Conservation (phyloP, 1,139 yeast genomes). For the Blastobotrys niveus region DNA sequence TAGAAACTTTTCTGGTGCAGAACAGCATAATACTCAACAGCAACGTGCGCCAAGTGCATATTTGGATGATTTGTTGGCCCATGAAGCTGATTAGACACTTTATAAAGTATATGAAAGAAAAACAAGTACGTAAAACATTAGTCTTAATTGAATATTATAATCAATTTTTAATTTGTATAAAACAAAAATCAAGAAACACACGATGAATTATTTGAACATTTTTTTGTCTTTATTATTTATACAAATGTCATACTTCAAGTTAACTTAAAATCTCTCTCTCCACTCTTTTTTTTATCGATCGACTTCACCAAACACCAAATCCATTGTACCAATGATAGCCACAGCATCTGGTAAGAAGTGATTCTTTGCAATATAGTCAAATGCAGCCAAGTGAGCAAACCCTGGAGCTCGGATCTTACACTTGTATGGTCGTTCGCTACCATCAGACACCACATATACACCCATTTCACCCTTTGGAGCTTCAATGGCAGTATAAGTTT, state of each 20-base stretch:
- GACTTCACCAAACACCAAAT: slow-evolving; percentile 89
- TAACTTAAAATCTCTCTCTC: no score
- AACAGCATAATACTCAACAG: background rate
- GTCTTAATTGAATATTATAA: background rate
- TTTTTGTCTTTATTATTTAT: background rate
- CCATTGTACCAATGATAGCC: slow-evolving; percentile 93
- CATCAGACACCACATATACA: slow-evolving; percentile 83
- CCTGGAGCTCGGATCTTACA: slow-evolving; percentile 94
- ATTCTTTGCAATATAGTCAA: slow-evolving; percentile 80
- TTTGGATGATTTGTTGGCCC: slow-evolving; percentile 35
- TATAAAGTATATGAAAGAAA: background rate
- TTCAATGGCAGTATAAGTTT: slow-evolving; percentile 86
- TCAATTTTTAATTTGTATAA: background rate
- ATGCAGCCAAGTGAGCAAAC: slow-evolving; percentile 82
- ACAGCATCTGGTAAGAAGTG: slow-evolving; percentile 89
- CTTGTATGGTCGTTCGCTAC: slow-evolving; percentile 84
- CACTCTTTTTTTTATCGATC: no score
- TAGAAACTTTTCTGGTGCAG: background rate
- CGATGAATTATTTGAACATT: background rate
- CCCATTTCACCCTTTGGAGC: slow-evolving; percentile 98
- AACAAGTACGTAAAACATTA: background rate
- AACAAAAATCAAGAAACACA: background rate
- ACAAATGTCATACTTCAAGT: background rate
- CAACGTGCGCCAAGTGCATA: slow-evolving; percentile 38
- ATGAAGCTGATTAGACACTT: slow-evolving; percentile 17